Evolutionary conservation across 2,329 filamentous ascomycete species (phyloP).

Genomic region (Colletotrichum orchidophilum): DNA sequence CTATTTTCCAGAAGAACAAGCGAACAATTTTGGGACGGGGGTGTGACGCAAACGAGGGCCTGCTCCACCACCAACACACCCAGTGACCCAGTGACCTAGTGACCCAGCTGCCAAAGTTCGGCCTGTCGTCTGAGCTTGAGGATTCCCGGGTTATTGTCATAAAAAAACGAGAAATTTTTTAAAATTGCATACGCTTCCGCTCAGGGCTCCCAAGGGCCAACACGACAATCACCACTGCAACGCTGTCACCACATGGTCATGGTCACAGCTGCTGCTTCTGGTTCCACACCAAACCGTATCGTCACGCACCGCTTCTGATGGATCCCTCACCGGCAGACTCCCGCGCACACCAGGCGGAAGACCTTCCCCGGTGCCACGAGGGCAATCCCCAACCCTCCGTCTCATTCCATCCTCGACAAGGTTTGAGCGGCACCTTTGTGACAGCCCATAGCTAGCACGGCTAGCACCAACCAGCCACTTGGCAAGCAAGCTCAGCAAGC

Average conservation of each 20-base stretch:
- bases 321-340: background rate
- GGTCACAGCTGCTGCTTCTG: background rate
- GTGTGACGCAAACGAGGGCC: slow-evolving; percentile 28
- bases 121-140: slow-evolving; percentile 8
- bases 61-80: background rate
- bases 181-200: slow-evolving; percentile 15
- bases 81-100: too few relatives aligned
- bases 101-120: background rate
- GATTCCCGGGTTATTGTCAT: slow-evolving; percentile 28
- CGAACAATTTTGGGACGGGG: slow-evolving; percentile 24
- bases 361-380: slow-evolving; percentile 34
- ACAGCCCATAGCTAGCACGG: slow-evolving; percentile 8
- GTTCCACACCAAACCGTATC: background rate
- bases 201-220: background rate
- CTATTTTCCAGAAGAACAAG: slow-evolving; percentile 34
- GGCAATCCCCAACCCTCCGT: slow-evolving; percentile 21
- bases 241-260: background rate
- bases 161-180: slow-evolving; percentile 30
- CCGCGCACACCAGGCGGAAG: slow-evolving; percentile 23
- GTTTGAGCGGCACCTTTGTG: slow-evolving; percentile 10
- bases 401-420: slow-evolving; percentile 21
- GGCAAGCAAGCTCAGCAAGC: background rate
- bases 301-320: background rate
- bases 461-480: slow-evolving; percentile 1
- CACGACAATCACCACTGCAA: background rate